Percentiles rank a stretch among this genome's conserved stretches.
Conservation (phyloP, 2,329 filamentous ascomycete species). For the Aureobasidium sp. region DNA sequence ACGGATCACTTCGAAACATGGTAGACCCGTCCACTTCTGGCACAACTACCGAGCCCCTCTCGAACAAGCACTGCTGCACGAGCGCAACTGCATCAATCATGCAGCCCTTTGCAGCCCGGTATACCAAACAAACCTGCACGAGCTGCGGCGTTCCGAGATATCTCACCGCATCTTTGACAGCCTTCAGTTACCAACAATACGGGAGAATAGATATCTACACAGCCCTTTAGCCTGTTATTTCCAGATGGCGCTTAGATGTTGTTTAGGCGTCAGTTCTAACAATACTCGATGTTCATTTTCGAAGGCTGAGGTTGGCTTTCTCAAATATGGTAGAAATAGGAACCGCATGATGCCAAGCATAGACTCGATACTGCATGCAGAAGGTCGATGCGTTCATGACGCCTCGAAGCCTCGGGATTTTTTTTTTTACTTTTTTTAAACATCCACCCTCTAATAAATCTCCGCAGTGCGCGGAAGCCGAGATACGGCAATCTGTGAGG, state of each 20-base stretch:
- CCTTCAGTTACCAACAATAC: not conserved
- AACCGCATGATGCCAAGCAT: not conserved
- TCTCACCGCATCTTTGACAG: not conserved
- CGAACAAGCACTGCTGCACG: not conserved
- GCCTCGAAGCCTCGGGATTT: conserved; percentile 1
- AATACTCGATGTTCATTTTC: not conserved
- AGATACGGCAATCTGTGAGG: not conserved
- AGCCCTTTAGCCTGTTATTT: not conserved
- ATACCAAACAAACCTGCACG: not conserved
- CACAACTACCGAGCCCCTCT: not conserved
- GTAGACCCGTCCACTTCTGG: not conserved
- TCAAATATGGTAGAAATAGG: not conserved
- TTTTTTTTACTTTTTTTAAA: not conserved
- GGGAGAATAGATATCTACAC: not conserved
- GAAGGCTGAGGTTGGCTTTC: not conserved
- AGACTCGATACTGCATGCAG: conserved; percentile 4
- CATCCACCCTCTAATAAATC: not conserved
- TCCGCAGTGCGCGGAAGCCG: conserved; percentile 8
- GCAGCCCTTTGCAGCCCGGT: not conserved
- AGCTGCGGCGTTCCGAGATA: not conserved
- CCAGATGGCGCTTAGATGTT: not conserved
- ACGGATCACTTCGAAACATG: not conserved
- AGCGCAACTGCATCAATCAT: not conserved
- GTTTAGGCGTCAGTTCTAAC: not conserved
- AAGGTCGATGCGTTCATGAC: conserved; percentile 12